Evolutionary conservation across 2,329 filamentous ascomycete genomes (phyloP), one percentile per base, ranked within the genome.

Genomic region (Calonectria hawksworthii): DNA sequence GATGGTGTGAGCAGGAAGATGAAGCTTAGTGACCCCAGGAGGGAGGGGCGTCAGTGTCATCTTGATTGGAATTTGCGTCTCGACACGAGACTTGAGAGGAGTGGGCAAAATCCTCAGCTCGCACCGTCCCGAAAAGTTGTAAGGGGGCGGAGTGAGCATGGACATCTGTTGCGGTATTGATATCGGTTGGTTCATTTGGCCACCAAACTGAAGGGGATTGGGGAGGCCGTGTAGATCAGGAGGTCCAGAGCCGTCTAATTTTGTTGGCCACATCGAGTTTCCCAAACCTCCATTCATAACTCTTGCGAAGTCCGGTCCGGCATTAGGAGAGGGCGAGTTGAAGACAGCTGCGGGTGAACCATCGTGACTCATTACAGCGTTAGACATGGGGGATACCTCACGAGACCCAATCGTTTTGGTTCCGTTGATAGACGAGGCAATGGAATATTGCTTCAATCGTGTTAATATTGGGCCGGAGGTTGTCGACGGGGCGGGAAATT

Each of bases 31-130:
- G 72, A 96, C 92, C 14, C 94, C 94, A 0, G 89, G 87, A 1
- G 96, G 96, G 61, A 98, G 87, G 26, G 94, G 92, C 72, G 92
- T 93, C 50, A 99, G 86, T 0, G 93, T 94, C 85, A 99, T 90
- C 80, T 93, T 93, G 79, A 98, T 95, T 11, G 94, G 95, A 79
- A 99, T 98, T 83, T 99, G 97, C 0, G 97, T 99, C 87, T 99
- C 97, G 23, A 99, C 97, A 28, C 97, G 93, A 21, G 96, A 98
- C 85, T 98, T 99, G 72, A 92, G 83, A 7, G 93, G 93, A 4
- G 92, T 94, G 7, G 92, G 92, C 76, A 93, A 89, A 54, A 95
- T 91, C 16, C 89, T 90, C 50, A 95, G 84, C 66, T 86, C 85
- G 66, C 85, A 89, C 23, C 79, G 79, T 34, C 82, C 78, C 23